phyloP scores from a whole-genome alignment of 2,329 filamentous ascomycete species.

The Hypoxylon sp. region DNA sequence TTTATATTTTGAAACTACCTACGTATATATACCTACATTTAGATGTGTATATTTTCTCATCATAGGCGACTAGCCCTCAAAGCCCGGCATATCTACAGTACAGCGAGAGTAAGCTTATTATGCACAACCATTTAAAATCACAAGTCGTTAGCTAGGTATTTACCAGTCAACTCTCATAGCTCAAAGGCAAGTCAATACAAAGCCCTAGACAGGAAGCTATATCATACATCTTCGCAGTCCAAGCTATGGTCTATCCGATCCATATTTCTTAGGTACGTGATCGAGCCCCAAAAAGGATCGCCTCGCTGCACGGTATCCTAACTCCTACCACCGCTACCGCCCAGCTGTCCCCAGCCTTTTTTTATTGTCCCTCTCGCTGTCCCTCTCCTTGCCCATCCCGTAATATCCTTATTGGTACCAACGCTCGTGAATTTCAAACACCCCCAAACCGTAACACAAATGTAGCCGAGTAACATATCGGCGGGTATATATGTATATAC shows the following conservation, averaged over 20 bases:
- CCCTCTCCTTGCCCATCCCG: conserved; percentile 29
- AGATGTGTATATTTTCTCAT: background rate
- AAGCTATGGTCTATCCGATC: conserved; percentile 24
- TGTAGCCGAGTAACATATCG: conserved; percentile 32
- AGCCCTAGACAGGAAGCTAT: conserved; percentile 15
- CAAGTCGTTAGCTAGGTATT: background rate
- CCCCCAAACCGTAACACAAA: conserved; percentile 28
- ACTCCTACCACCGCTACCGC: conserved; percentile 22
- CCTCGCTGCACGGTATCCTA: conserved; percentile 30
- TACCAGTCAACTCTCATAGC: background rate
- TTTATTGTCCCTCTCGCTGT: conserved; percentile 15
- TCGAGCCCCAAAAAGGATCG: conserved; percentile 21
- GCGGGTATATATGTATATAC: conserved; percentile 45
- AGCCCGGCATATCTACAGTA: background rate
- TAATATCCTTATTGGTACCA: conserved; percentile 36
- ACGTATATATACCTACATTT: too few relatives aligned
- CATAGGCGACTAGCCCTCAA: background rate
- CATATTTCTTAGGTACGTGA: conserved; percentile 10
- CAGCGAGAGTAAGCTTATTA: background rate
- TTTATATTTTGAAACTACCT: too few relatives aligned
- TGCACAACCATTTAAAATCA: background rate
- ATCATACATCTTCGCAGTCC: conserved; percentile 24
- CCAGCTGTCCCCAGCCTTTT: conserved; percentile 16
- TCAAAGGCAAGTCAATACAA: conserved; percentile 14
- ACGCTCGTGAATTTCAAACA: conserved; percentile 34